These are phyloP conservation scores for Arachis monticola DNA, from an alignment of 331 rosid species.

Conservation along the genomic window DNA sequence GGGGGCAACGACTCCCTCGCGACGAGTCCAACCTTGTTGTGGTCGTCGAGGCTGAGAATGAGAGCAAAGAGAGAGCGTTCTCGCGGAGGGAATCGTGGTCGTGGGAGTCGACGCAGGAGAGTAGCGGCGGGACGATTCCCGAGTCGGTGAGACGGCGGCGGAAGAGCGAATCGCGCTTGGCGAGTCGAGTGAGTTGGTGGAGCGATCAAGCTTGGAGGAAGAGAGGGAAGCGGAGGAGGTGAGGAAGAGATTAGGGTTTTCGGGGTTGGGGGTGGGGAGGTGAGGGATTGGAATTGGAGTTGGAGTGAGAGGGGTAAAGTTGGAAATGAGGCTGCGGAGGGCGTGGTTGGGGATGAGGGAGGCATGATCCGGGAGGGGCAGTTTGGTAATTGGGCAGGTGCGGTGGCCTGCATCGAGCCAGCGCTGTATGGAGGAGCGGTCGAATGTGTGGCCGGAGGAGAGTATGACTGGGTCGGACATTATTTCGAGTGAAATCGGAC, in stretches of 20 bases:
- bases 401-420: slow-evolving; percentile 96
- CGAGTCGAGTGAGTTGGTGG: slow-evolving; percentile 66
- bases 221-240: slow-evolving; percentile 53
- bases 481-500: slow-evolving; percentile 94
- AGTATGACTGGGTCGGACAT: slow-evolving; percentile 98
- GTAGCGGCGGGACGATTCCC: slow-evolving; percentile 70
- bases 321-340: slow-evolving; percentile 84
- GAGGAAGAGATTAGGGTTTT: slow-evolving; percentile 73
- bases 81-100: slow-evolving; percentile 64
- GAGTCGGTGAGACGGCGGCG: slow-evolving; percentile 80
- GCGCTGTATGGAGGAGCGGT: slow-evolving; percentile 85
- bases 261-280: slow-evolving; percentile 51
- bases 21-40: slow-evolving; percentile 88
- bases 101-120: slow-evolving; percentile 54
- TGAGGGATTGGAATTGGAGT: slow-evolving; percentile 16
- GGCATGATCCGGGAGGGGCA: slow-evolving; percentile 77
- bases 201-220: slow-evolving; percentile 67
- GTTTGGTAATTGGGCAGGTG: slow-evolving; percentile 86
- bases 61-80: slow-evolving; percentile 77
- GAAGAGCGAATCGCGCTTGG: slow-evolving; percentile 76
- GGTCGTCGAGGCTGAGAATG: slow-evolving; percentile 84
- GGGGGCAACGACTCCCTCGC: slow-evolving; percentile 73
- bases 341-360: slow-evolving; percentile 91
- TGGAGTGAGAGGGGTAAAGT: slow-evolving; percentile 51
- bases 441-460: slow-evolving; percentile 96